A percentile compares a stretch with the other conserved stretches of the same genome.
Evolutionary conservation across 768 basidiomycete species (phyloP).

Genomic region (Mycena amicta): DNA sequence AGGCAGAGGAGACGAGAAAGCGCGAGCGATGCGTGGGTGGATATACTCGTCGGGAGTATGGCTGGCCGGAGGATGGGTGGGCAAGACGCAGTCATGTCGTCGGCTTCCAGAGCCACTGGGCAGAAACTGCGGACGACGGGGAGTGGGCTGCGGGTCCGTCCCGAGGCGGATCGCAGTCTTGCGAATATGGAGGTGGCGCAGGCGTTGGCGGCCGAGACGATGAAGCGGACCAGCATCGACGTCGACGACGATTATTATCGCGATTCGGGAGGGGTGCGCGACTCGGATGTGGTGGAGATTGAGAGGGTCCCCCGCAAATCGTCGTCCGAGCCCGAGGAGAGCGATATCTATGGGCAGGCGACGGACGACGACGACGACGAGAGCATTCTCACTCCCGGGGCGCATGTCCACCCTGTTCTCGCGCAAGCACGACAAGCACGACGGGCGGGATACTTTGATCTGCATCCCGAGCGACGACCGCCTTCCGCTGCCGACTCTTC

Average conservation of each 20-base stretch:
- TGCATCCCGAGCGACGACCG: slow-evolving; percentile 73
- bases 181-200: slow-evolving; percentile 74
- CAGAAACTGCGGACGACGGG: slow-evolving; percentile 28
- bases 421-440: slow-evolving; percentile 39
- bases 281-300: slow-evolving; percentile 54
- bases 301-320: slow-evolving; percentile 45
- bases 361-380: slow-evolving; percentile 20
- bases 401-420: slow-evolving; percentile 19
- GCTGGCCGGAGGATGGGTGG: slow-evolving; percentile 53
- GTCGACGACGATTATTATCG: slow-evolving; percentile 37
- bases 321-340: slow-evolving; percentile 12
- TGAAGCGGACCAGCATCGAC: slow-evolving; percentile 9
- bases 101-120: no score
- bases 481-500: slow-evolving; percentile 7
- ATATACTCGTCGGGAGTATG: slow-evolving; percentile 69
- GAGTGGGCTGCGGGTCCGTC: slow-evolving; percentile 36
- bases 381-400: slow-evolving; percentile 12
- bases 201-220: slow-evolving; percentile 58
- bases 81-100: slow-evolving; percentile 55
- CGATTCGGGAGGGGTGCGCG: slow-evolving; percentile 42
- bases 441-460: slow-evolving; percentile 73
- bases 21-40: slow-evolving; percentile 83
- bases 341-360: slow-evolving; percentile 3
- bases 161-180: slow-evolving; percentile 61
- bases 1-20: slow-evolving; percentile 52